Base-by-base conservation (phyloP, 176 grass and related monocot species). In the barley (Hordeum vulgare) region DNA sequence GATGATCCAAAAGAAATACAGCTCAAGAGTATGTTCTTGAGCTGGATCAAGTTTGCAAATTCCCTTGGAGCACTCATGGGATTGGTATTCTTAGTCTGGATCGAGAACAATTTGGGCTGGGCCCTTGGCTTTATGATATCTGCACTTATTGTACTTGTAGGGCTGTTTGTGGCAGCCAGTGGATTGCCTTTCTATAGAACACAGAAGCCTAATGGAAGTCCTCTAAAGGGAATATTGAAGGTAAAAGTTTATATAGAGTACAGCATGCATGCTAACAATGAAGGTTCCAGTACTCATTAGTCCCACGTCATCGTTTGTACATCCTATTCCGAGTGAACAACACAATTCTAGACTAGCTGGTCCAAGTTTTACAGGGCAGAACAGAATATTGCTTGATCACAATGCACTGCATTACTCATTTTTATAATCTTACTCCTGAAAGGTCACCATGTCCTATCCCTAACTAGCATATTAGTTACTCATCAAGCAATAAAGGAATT, bases 81-180 rank as follows among this genome's bases (percentile, higher is more conserved):
- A 57, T 42, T 88, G 86, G 66, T 27, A 23, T 88, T 88, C 75
- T 56, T 88, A 72, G 86, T 79, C 41, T 88, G 86, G 86, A 84
- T 88, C 7, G 75, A 88, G 59, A 88, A 83, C 62, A 88, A 88
- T 67, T 56, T 88, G 75, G 86, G 81, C 15, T 88, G 86, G 80
- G 53, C 40, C 66, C 73, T 84, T 57, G 74, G 86, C 21, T 88
- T 88, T 73, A 79, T 79, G 80, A 11, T 83, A 21, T 88, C 54
- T 65, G 86, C 86, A 54, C 42, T 83, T 42, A 10, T 27, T 73
- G 80, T 83, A 79, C 66, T 83, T 56, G 31, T 79, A 72, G 86
- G 86, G 57, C 80, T 83, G 66, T 45, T 88, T 62, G 81, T 88
- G 42, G 75, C 74, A 65, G 86, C 80, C 25, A 35, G 74, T 84